These are phyloP conservation scores for Pseudovirgaria hyperparasitica DNA, from an alignment of 2,329 filamentous ascomycete genomes.

Conservation along the genomic window DNA sequence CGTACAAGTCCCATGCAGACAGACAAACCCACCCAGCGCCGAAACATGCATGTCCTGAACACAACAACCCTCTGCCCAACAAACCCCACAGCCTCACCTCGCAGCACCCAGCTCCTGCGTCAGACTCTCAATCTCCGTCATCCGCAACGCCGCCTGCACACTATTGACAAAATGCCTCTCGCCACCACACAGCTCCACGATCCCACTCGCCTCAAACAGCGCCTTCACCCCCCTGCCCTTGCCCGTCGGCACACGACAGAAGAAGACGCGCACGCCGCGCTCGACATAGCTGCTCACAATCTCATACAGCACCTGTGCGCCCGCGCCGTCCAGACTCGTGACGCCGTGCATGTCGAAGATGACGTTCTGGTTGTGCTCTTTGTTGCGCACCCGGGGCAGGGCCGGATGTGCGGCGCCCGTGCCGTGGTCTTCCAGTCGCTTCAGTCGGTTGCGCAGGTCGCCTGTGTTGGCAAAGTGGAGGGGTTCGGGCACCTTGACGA, in stretches of 20 bases:
- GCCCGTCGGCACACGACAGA: conserved; percentile 43
- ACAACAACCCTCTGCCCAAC: neutral
- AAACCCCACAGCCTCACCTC: neutral
- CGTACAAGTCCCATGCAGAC: too few relatives aligned
- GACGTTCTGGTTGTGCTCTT: conserved; percentile 79
- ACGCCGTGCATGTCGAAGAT: conserved; percentile 99
- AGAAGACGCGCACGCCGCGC: conserved; percentile 64
- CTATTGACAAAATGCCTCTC: conserved; percentile 64
- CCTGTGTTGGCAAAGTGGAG: conserved; percentile 96
- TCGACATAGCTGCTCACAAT: conserved; percentile 75
- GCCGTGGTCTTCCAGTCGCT: conserved; percentile 82
- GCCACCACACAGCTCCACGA: conserved; percentile 72
- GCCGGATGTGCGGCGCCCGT: conserved; percentile 75
- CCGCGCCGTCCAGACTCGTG: conserved; percentile 83
- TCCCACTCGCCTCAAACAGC: conserved; percentile 67
- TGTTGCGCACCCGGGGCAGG: conserved; percentile 61
- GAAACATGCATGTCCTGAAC: neutral
- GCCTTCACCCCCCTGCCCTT: conserved; percentile 51
- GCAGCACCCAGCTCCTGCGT: conserved; percentile 22
- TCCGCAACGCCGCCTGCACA: conserved; percentile 70
- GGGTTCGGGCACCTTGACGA: conserved; percentile 95
- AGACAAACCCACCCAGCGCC: too few relatives aligned
- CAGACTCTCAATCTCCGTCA: conserved; percentile 61
- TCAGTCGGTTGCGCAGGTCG: conserved; percentile 71
- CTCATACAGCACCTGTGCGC: conserved; percentile 79